phyloP scores from a whole-genome alignment of 2,329 filamentous ascomycete genomes.

The Lasiodiplodia sp. region DNA sequence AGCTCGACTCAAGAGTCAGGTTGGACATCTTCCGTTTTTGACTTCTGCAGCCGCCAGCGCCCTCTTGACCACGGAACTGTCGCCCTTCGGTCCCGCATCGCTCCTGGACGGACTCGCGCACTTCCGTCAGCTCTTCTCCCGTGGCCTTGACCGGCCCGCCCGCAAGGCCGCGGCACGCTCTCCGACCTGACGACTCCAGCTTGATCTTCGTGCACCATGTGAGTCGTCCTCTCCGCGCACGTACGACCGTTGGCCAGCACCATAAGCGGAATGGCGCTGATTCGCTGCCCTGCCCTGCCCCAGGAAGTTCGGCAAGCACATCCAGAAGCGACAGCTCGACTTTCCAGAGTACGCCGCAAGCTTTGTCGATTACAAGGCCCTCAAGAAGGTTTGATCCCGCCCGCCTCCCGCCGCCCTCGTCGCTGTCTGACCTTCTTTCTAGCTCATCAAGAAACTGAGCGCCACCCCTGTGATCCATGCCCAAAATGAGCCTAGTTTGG shows the following conservation, averaged over 20 bases:
- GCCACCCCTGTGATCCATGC: conserved; percentile 84
- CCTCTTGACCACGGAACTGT: conserved; percentile 22
- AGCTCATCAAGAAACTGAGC: conserved; percentile 99
- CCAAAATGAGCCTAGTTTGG: conserved; percentile 66
- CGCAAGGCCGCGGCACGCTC: conserved; percentile 1
- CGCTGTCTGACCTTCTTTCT: conserved; percentile 37
- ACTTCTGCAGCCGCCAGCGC: conserved; percentile 20
- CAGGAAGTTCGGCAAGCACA: conserved; percentile 99
- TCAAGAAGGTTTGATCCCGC: conserved; percentile 81
- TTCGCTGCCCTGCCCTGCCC: conserved; percentile 41
- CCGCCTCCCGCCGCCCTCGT: not conserved
- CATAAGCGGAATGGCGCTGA: conserved; percentile 37
- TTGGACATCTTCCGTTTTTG: conserved; percentile 19
- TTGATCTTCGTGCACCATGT: conserved; percentile 27
- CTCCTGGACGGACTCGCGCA: conserved; percentile 7
- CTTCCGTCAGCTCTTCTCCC: not conserved
- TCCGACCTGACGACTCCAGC: conserved; percentile 3
- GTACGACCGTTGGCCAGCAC: conserved; percentile 6
- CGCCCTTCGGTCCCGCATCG: conserved; percentile 18
- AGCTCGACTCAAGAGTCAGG: not conserved
- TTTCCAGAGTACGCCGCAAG: conserved; percentile 99
- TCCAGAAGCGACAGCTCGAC: conserved; percentile 98
- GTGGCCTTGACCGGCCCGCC: conserved; percentile 6
- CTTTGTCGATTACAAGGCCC: conserved; percentile 98
- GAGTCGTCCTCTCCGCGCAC: conserved; percentile 24